Evolutionary conservation across 2,329 filamentous ascomycete genomes (phyloP), one percentile per base, ranked within the genome.

Genomic region (Byssothecium circinans): DNA sequence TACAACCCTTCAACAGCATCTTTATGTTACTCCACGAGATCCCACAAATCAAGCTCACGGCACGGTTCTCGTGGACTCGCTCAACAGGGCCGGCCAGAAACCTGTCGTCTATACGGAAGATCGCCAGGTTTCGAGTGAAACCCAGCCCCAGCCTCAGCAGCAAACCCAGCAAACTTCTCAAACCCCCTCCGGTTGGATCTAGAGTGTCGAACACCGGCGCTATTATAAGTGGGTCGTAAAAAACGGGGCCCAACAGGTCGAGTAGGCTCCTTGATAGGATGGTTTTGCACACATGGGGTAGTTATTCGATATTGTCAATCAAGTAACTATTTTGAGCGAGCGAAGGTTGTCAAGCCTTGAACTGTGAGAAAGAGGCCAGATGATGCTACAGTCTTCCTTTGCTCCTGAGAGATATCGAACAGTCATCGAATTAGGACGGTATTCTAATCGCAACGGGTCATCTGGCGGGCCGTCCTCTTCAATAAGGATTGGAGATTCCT

Each of bases 21-120:
- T 37, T 37, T 37, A 37, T 15, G 34, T 37, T 4, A 37, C 34
- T 37, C n/a, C 34, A 37, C 34, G 34, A 17, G 34, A 37, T 37
- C 34, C 34, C 17, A 20, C 6, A 37, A 37, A 37, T 37, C 34
- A 17, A 37, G 34, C n/a, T 37, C 34, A 37, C n/a, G 34, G 34
- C 15, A 37, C 18, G 18, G n/a, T 37, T 22, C 18, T 37, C 17
- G 34, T 37, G 18, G 34, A 37, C 34, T 37, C 34, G 17, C 18
- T 20, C 34, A 20, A 37, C n/a, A 7, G 18, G 34, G 34, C 18
- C 17, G 34, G 34, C 34, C 18, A 20, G 18, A 20, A 37, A 37
- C 34, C 34, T 20, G 34, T 20, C 18, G 34, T 37, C 34, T 37
- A 37, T 18, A 15, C 18, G 34, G 34, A 37, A 37, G 34, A 20